These are phyloP conservation scores for Macaranga tanarius DNA, from an alignment of 441 rosid species.

Conservation along the genomic window DNA sequence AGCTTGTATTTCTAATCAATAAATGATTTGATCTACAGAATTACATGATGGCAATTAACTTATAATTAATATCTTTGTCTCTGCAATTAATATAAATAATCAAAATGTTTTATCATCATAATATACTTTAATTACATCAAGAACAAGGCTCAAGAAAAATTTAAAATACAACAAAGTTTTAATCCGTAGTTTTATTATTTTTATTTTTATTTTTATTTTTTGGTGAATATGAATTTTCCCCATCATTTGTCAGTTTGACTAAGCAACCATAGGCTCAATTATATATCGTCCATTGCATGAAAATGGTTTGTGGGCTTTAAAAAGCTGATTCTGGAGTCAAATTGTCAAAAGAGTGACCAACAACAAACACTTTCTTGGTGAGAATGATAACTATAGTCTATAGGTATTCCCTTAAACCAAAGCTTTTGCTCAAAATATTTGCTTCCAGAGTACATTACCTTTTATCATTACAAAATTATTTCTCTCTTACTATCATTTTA, in stretches of 20 bases:
- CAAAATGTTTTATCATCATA: too few species aligned
- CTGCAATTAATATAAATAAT: too few species aligned
- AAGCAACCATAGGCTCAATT: background rate
- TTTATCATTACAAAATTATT: slow-evolving; percentile 13
- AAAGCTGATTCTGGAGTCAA: slow-evolving; percentile 15
- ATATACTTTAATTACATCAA: too few species aligned
- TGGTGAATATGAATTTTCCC: background rate
- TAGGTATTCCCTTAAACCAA: background rate
- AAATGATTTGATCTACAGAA: too few species aligned
- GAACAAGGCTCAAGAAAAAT: too few species aligned
- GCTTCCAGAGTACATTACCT: background rate
- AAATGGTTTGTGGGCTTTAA: slow-evolving; percentile 5
- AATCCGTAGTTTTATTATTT: too few species aligned
- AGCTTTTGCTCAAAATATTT: slow-evolving; percentile 8
- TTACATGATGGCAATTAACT: too few species aligned
- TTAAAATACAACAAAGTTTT: too few species aligned
- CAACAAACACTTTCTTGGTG: background rate
- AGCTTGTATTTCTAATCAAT: too few species aligned
- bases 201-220: background rate
- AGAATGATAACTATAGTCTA: background rate
- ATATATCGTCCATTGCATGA: background rate
- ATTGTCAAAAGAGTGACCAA: background rate
- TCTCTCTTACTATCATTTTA: background rate
- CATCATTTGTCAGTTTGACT: slow-evolving; percentile 16
- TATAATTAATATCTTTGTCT: too few species aligned